Evolutionary conservation across 1,284 basidiomycete species (phyloP), one percentile per base, ranked within the genome.

Genomic region (Xerocomus nothofagi): DNA sequence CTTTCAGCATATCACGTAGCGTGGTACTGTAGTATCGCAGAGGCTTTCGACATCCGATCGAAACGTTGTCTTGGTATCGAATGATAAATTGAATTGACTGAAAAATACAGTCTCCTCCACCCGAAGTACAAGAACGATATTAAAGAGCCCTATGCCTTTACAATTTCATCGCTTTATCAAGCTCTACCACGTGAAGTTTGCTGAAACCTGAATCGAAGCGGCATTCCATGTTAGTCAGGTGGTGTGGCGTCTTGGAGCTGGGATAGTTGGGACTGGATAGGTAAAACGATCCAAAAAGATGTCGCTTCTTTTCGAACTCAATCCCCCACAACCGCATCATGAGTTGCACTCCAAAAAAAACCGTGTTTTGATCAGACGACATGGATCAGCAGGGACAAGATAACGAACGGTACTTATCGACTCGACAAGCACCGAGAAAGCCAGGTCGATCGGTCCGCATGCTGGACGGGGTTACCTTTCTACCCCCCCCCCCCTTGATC

Each of bases 171-270:
- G n/a, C n/a, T n/a, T 11, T 27, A 11, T 27, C 26, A 27, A 27
- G 9, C 26, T 11, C 26, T 27, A 11, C 11, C 26, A 27, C 26
- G 26, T 27, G 26, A 27, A 0, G 10, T 27, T 10, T 6, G 3
- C 10, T 27, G 26, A 27, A 11, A 27, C 26, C 10, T 26, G 7
- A n/a, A 26, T 26, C 9, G 24, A 8, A 8, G 24, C 14, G 21
- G 5, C 46, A 9, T 20, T 29, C 45, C 46, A 26, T 50, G 32
- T 49, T 20, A 26, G 21, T 39, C 47, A 34, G 47, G 2, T 36
- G 12, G 20, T 23, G 26, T 46, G 8, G 8, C 17, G 9, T n/a
- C 6, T 18, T 7, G 12, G 10, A 23, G 8, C 14, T 11, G 8
- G 31, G 9, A 27, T 27, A 9, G 14, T 21, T 21, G 20, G 27